phyloP scores from a whole-genome alignment of 2,329 filamentous ascomycete species.

The Monilinia aucupariae region DNA sequence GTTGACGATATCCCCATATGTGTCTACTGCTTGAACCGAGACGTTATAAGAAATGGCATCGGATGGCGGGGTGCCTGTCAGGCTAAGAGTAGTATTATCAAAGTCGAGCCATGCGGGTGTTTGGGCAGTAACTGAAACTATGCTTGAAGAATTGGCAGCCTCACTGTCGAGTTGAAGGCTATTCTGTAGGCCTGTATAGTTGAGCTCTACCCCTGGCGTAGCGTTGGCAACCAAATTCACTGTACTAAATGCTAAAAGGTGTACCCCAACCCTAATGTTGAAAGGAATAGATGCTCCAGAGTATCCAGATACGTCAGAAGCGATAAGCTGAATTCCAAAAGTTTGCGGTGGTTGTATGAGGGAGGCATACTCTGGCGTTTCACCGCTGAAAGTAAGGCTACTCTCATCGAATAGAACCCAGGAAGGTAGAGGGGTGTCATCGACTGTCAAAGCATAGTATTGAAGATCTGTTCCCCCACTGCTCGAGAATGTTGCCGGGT shows the following conservation, averaged over 20 bases:
- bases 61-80: conserved; percentile 61
- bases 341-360: conserved; percentile 62
- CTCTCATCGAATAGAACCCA: conserved; percentile 72
- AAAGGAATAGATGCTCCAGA: conserved; percentile 61
- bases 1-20: conserved; percentile 53
- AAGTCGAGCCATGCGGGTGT: conserved; percentile 67
- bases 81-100: conserved; percentile 52
- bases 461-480: conserved; percentile 44
- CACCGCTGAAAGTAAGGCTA: conserved; percentile 63
- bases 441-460: conserved; percentile 71
- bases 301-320: conserved; percentile 76
- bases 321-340: conserved; percentile 68
- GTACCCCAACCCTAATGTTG: conserved; percentile 64
- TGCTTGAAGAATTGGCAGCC: conserved; percentile 43
- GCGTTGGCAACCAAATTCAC: conserved; percentile 53
- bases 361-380: conserved; percentile 59
- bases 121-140: conserved; percentile 48
- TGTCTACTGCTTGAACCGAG: conserved; percentile 53
- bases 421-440: conserved; percentile 78
- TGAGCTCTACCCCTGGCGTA: conserved; percentile 46
- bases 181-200: conserved; percentile 47
- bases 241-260: conserved; percentile 61
- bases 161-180: conserved; percentile 55
- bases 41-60: conserved; percentile 56
- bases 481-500: conserved; percentile 54